phyloP scores from a whole-genome alignment of 1,139 yeast species.

The Groenewaldozyma auringiensis region DNA sequence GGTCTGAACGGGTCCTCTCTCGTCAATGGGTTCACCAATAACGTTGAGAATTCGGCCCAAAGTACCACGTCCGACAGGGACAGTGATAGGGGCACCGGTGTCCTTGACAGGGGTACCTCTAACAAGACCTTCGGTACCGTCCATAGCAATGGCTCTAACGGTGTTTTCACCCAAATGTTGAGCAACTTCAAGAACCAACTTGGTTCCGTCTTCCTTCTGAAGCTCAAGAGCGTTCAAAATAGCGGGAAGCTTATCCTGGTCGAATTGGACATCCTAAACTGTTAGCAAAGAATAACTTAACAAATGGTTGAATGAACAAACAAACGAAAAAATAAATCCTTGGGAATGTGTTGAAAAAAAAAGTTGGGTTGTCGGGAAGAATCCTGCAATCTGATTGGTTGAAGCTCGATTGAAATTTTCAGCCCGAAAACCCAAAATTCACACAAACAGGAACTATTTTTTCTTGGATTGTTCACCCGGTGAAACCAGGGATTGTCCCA shows the following conservation, averaged over 20 bases:
- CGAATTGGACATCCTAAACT: conserved; percentile 79
- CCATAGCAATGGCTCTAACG: conserved; percentile 99
- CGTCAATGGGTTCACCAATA: conserved; percentile 99
- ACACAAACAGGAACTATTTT: neutral
- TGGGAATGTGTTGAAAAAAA: neutral
- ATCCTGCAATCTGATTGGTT: conserved; percentile 12
- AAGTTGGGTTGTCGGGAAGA: neutral
- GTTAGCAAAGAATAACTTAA: too few relatives aligned
- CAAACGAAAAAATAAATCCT: too few relatives aligned
- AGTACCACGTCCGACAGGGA: conserved; percentile 98
- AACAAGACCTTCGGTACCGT: conserved; percentile 99
- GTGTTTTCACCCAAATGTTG: conserved; percentile 99
- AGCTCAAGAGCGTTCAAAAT: conserved; percentile 94
- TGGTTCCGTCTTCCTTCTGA: conserved; percentile 52
- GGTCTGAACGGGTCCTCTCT: conserved; percentile 95
- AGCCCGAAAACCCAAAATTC: neutral
- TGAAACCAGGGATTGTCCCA: too few relatives aligned
- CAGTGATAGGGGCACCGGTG: conserved; percentile 98
- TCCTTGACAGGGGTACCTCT: conserved; percentile 91
- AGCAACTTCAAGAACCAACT: conserved; percentile 93
- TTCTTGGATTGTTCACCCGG: neutral
- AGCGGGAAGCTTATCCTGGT: conserved; percentile 94
- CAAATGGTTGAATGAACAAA: too few relatives aligned
- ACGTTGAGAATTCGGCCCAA: conserved; percentile 98
- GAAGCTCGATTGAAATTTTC: conserved; percentile 1